Conservation (phyloP, 176 grass and related monocot genomes). For the Eremochloa ophiuroides region DNA sequence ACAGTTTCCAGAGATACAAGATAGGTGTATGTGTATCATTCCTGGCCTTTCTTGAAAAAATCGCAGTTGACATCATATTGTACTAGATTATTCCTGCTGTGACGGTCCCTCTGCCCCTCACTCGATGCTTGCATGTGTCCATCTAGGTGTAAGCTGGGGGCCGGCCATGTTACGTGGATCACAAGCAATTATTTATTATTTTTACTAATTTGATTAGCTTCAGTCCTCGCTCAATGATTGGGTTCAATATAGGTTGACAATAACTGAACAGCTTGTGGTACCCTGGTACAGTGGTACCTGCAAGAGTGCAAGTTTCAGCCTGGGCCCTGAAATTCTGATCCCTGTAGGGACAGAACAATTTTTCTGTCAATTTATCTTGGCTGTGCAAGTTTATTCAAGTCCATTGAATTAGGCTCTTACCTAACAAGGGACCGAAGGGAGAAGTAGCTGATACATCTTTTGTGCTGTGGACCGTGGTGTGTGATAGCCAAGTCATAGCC, state of each 20-base stretch:
- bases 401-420: slow-evolving; percentile 7
- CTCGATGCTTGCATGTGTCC: slow-evolving; percentile 26
- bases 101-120: background rate
- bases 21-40: background rate
- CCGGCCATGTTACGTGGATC: slow-evolving; percentile 24
- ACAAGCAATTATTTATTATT: slow-evolving; percentile 5
- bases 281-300: background rate
- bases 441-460: slow-evolving; percentile 10
- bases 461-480: background rate
- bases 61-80: background rate
- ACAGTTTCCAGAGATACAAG: background rate
- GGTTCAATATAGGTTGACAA: slow-evolving; percentile 16
- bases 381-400: background rate
- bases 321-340: background rate
- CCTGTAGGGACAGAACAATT: slow-evolving; percentile 4
- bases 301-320: slow-evolving; percentile 5
- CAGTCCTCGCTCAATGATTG: slow-evolving; percentile 21
- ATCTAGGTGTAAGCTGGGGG: slow-evolving; percentile 8
- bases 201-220: background rate
- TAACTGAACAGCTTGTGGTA: slow-evolving; percentile 8
- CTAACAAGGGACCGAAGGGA: background rate
- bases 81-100: background rate
- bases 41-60: slow-evolving; percentile 6
- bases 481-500: slow-evolving; percentile 15
- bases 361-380: slow-evolving; percentile 6